Evolutionary conservation across 1,284 basidiomycete species (phyloP).

Genomic region (Tylopilus sp.): DNA sequence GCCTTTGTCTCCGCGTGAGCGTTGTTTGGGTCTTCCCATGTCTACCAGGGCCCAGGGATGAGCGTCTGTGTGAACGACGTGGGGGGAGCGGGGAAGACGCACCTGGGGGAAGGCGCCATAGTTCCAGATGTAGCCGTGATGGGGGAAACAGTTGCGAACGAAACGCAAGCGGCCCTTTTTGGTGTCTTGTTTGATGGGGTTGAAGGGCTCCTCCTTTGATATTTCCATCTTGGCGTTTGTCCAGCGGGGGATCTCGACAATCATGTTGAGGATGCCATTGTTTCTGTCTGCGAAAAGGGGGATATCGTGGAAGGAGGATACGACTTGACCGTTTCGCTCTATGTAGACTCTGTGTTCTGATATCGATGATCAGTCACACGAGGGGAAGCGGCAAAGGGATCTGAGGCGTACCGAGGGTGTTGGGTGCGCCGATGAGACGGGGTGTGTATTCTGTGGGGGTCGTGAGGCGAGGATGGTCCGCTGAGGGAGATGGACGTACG

Average conservation of each 20-base stretch:
- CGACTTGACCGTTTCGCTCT: conserved; percentile 81
- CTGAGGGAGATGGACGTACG: conserved; percentile 38
- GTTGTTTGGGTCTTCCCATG: conserved; percentile 93
- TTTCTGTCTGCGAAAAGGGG: conserved; percentile 92
- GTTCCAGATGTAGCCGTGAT: conserved; percentile 99
- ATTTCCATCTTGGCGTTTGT: conserved; percentile 99
- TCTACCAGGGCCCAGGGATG: conserved; percentile 47
- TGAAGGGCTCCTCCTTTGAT: conserved; percentile 95
- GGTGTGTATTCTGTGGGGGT: conserved; percentile 56
- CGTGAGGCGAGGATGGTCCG: neutral
- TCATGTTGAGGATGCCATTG: conserved; percentile 95
- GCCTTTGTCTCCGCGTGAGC: conserved; percentile 97
- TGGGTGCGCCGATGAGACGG: conserved; percentile 80
- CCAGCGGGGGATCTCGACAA: conserved; percentile 99
- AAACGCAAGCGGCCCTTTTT: conserved; percentile 95
- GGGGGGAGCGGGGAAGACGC: conserved; percentile 23
- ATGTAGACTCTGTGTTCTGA: conserved; percentile 92
- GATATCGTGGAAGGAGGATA: conserved; percentile 94
- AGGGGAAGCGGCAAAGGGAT: neutral
- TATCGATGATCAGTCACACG: conserved; percentile 17
- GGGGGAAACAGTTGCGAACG: conserved; percentile 99
- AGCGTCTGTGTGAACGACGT: conserved; percentile 5
- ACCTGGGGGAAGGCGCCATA: conserved; percentile 96
- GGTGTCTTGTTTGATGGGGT: conserved; percentile 98
- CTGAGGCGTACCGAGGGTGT: conserved; percentile 76